phyloP scores from a whole-genome alignment of 306 rosid genomes.

The Hylodesmum podocarpum region DNA sequence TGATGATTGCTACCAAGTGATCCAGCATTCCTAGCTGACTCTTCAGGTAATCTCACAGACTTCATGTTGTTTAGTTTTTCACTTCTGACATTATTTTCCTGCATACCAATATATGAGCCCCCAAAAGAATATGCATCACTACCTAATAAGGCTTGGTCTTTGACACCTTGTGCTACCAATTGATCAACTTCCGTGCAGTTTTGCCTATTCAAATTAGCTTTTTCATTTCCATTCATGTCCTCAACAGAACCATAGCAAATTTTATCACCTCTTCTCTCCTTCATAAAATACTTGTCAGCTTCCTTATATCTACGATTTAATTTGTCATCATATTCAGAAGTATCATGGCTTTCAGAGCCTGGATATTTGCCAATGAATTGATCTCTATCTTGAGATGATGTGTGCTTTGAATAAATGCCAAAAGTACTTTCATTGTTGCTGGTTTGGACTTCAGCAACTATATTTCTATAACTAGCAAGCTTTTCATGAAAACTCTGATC shows the following conservation, averaged over 20 bases:
- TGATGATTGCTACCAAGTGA: slow-evolving; percentile 28
- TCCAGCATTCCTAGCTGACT: slow-evolving; percentile 41
- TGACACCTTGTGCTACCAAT: slow-evolving; percentile 27
- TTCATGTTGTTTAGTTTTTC: slow-evolving; percentile 55
- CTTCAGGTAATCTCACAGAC: slow-evolving; percentile 54
- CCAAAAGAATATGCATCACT: slow-evolving; percentile 22
- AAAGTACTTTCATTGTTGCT: slow-evolving; percentile 6
- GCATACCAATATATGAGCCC: slow-evolving; percentile 26
- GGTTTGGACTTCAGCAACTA: slow-evolving; percentile 18
- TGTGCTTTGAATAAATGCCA: slow-evolving; percentile 17
- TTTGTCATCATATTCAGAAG: slow-evolving; percentile 6
- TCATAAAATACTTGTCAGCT: slow-evolving; percentile 31
- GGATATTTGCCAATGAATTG: not conserved
- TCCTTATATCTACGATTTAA: slow-evolving; percentile 24
- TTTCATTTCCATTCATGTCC: slow-evolving; percentile 31
- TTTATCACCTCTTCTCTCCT: slow-evolving; percentile 35
- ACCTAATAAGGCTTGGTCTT: slow-evolving; percentile 32
- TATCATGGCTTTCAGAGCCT: not conserved
- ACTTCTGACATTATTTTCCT: slow-evolving; percentile 32
- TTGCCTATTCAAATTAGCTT: slow-evolving; percentile 27
- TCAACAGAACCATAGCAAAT: slow-evolving; percentile 22
- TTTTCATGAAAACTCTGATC: slow-evolving; percentile 24
- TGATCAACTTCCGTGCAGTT: slow-evolving; percentile 40
- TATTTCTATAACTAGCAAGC: slow-evolving; percentile 23
- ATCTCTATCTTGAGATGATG: slow-evolving; percentile 14